Conservation (phyloP, 768 basidiomycete genomes). For the Tylopilus felleus region DNA sequence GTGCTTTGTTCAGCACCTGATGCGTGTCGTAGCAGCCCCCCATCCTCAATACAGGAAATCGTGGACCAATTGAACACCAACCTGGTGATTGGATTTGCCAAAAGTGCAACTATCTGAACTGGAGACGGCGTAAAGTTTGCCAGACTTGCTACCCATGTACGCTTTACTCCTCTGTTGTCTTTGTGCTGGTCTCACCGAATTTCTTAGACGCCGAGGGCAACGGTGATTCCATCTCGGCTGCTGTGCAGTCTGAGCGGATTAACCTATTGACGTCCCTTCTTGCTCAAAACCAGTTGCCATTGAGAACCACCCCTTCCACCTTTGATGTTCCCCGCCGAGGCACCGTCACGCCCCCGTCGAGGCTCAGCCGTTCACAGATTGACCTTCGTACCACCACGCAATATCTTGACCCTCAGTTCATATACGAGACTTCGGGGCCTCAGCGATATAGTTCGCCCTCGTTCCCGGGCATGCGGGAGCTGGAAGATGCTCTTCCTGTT, state of each 20-base stretch:
- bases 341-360: constrained; percentile 35
- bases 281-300: constrained; percentile 46
- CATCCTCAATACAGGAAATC: constrained; percentile 85
- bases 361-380: constrained; percentile 48
- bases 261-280: constrained; percentile 75
- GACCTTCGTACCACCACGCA: constrained; percentile 41
- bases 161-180: constrained; percentile 28
- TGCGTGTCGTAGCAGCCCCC: constrained; percentile 60
- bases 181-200: constrained; percentile 5
- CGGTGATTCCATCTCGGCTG: constrained; percentile 80
- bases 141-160: constrained; percentile 83
- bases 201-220: constrained; percentile 78
- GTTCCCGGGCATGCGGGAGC: constrained; percentile 30
- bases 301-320: constrained; percentile 15
- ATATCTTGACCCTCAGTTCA: constrained; percentile 47
- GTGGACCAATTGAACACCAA: constrained; percentile 84
- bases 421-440: constrained; percentile 64
- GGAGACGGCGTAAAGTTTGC: constrained; percentile 84
- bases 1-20: constrained; percentile 1
- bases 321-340: constrained; percentile 37
- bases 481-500: constrained; percentile 20
- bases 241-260: constrained; percentile 83
- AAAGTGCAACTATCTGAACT: constrained; percentile 86
- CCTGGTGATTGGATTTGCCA: constrained; percentile 81
- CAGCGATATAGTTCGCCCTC: constrained; percentile 41